Evolutionary conservation across 352 stramenopile species (phyloP), one percentile per base, ranked within the genome.

Genomic region (Aphanomyces cochlioides): DNA sequence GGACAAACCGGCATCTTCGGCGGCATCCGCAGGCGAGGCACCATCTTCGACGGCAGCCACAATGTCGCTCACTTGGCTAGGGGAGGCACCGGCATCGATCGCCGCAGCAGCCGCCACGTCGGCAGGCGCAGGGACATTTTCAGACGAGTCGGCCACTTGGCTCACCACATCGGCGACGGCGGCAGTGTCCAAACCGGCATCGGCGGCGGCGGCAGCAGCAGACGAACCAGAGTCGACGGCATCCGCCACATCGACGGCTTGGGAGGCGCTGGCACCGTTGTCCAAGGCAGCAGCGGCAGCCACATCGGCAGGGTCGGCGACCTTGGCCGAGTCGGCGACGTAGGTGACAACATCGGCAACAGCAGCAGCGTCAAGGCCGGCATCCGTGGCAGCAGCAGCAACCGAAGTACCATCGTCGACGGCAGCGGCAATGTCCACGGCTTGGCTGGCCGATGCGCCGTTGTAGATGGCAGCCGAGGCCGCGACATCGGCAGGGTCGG

Each of bases 301-400:
- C 50, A 58, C 50, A 58, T 36, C 50, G 36, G 50, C 50, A 58
- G 50, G 36, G 50, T 36, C 50, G 54, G 17, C 54, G 36, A 37
- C 43, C 8, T 36, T 36, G 54, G 36, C 54, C 17, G 17, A 7
- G 54, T 36, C 54, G n/a, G 12, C 54, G 7, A 57, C 13, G 7
- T 17, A 10, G 19, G n/a, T 36, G 54, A 8, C 54, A 34, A 61
- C 54, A 39, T 6, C 54, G 54, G 54, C 7, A 41, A 12, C 54
- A 17, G 36, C 54, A 39, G 36, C 3, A 58, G 50, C 7, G 7
- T 17, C 19, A 12, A 17, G 7, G 7, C 54, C 54, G 15, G 34
- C 34, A 41, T 17, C 15, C 28, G 13, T 37, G 34, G 36, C 54
- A 61, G 36, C 54, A 36, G 21, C 54, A 36, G 17, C 54, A 17